Conservation (phyloP, 495 filamentous ascomycete genomes). For the Penicillium ochrochloron region DNA sequence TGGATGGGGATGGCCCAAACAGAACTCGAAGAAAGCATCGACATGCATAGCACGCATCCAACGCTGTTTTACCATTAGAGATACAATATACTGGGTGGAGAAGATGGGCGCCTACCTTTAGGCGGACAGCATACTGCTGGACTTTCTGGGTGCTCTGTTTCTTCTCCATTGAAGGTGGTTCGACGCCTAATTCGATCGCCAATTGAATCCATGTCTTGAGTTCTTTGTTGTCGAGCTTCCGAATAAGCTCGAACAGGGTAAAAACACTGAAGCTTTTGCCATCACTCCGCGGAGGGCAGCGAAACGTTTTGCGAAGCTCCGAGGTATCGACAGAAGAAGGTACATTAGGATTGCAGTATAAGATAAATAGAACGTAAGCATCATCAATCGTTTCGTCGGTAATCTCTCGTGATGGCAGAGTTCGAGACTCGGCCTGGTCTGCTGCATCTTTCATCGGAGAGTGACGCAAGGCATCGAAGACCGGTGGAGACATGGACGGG, state of each 20-base stretch:
- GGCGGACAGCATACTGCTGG: slow-evolving; percentile 92
- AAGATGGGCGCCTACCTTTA: slow-evolving; percentile 67
- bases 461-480: slow-evolving; percentile 42
- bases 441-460: slow-evolving; percentile 39
- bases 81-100: neutral
- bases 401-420: slow-evolving; percentile 71
- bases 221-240: slow-evolving; percentile 80
- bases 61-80: slow-evolving; percentile 56
- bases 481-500: slow-evolving; percentile 49
- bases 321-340: slow-evolving; percentile 71
- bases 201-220: slow-evolving; percentile 97
- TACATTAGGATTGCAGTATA: slow-evolving; percentile 87
- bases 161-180: slow-evolving; percentile 80
- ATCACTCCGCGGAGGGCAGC: slow-evolving; percentile 85
- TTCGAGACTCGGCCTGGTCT: slow-evolving; percentile 42
- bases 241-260: slow-evolving; percentile 80
- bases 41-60: slow-evolving; percentile 99
- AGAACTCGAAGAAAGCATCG: slow-evolving; percentile 94
- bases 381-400: slow-evolving; percentile 79
- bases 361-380: slow-evolving; percentile 84
- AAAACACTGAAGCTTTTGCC: slow-evolving; percentile 90
- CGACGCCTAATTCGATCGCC: slow-evolving; percentile 87
- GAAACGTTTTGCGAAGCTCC: slow-evolving; percentile 79
- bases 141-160: slow-evolving; percentile 96
- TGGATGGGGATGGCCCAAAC: slow-evolving; percentile 74